phyloP scores from a whole-genome alignment of 805 yeast genomes.

The Pichia nanzhaoensis region DNA sequence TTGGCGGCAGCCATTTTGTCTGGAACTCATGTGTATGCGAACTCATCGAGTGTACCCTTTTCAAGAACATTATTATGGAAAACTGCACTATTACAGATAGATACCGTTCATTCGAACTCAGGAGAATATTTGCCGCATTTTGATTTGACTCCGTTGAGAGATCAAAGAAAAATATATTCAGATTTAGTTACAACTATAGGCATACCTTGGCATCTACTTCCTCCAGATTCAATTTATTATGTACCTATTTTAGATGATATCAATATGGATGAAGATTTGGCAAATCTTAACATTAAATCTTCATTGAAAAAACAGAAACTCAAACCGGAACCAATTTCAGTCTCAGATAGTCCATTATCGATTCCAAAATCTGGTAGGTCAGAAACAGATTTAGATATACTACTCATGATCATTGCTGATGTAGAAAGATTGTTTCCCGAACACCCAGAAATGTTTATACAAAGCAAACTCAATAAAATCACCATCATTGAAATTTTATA shows the following conservation, averaged over 20 bases:
- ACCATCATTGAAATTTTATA: slow-evolving; percentile 38
- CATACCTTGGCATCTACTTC: slow-evolving; percentile 32
- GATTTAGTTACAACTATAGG: slow-evolving; percentile 20
- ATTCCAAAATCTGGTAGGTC: not conserved
- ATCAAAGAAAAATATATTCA: slow-evolving; percentile 16
- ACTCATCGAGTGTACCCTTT: slow-evolving; percentile 7
- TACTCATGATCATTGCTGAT: slow-evolving; percentile 41
- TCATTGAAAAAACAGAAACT: slow-evolving; percentile 8
- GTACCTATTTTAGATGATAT: slow-evolving; percentile 13
- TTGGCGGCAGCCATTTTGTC: slow-evolving; percentile 10
- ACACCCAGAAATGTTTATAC: slow-evolving; percentile 26
- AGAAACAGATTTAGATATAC: slow-evolving; percentile 34
- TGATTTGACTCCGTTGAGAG: slow-evolving; percentile 16
- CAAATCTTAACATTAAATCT: slow-evolving; percentile 2
- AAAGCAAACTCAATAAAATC: slow-evolving; percentile 21
- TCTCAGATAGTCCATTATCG: slow-evolving; percentile 11
- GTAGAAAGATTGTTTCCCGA: slow-evolving; percentile 48
- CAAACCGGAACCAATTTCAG: slow-evolving; percentile 1
- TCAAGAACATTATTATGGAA: slow-evolving; percentile 21
- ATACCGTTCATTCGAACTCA: slow-evolving; percentile 3
- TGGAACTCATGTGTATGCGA: slow-evolving; percentile 9
- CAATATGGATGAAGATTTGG: slow-evolving; percentile 6
- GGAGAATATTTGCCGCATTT: slow-evolving; percentile 14
- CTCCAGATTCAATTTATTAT: slow-evolving; percentile 20
- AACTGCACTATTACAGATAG: slow-evolving; percentile 13